phyloP scores from a whole-genome alignment of 2,329 filamentous ascomycete genomes.

The Penicillium janthinellum region DNA sequence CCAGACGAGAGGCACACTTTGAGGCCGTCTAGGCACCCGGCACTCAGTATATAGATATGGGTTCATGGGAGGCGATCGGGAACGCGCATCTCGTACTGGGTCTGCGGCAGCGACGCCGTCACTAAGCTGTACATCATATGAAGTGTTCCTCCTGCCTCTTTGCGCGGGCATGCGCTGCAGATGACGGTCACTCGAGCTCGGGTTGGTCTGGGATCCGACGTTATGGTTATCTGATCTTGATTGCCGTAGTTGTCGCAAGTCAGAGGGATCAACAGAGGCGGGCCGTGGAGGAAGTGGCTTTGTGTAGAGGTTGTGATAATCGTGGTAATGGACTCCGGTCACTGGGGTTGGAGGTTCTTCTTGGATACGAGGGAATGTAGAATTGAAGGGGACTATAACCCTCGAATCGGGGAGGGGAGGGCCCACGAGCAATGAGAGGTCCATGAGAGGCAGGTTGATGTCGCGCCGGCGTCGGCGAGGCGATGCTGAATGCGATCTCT shows the following conservation, averaged over 20 bases:
- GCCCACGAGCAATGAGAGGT: slow-evolving; percentile 41
- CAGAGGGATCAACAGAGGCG: slow-evolving; percentile 9
- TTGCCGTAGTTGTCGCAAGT: neutral
- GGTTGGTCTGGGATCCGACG: neutral
- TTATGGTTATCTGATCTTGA: neutral
- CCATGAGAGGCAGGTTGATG: slow-evolving; percentile 21
- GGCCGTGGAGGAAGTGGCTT: slow-evolving; percentile 22
- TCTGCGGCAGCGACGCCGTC: neutral
- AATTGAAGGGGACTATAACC: slow-evolving; percentile 13
- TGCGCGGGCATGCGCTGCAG: neutral
- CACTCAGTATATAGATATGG: neutral
- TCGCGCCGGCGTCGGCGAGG: neutral
- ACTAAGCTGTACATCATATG: neutral
- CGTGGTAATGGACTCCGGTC: neutral
- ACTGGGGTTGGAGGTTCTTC: slow-evolving; percentile 6
- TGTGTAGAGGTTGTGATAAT: slow-evolving; percentile 18
- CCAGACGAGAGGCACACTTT: slow-evolving; percentile 31
- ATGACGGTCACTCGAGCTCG: neutral
- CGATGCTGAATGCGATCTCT: slow-evolving; percentile 6
- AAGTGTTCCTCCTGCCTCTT: neutral
- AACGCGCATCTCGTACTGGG: neutral
- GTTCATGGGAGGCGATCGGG: neutral
- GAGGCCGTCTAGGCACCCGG: slow-evolving; percentile 1
- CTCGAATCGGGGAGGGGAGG: slow-evolving; percentile 32
- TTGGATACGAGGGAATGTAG: slow-evolving; percentile 2